Conservation (phyloP, 768 basidiomycete genomes). For the Amanita inopinata region DNA sequence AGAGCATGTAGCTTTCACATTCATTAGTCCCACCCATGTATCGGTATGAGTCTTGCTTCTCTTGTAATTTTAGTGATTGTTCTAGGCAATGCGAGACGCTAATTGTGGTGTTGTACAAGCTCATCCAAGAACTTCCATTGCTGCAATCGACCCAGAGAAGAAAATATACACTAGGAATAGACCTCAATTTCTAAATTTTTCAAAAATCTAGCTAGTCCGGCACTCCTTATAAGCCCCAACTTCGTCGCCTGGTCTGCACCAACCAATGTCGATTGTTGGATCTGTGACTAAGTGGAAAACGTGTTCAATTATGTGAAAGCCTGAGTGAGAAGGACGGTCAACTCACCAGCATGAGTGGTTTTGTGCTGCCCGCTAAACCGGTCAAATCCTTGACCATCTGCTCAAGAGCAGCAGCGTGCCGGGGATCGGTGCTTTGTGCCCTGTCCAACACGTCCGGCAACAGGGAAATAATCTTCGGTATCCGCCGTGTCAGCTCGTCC, state of each 20-base stretch:
- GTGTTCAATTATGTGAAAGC: background rate
- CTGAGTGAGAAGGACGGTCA: background rate
- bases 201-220: slow-evolving; percentile 56
- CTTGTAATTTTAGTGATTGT: too few relatives aligned
- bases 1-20: background rate
- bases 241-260: slow-evolving; percentile 50
- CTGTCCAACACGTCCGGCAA: slow-evolving; percentile 55
- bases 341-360: slow-evolving; percentile 54
- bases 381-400: slow-evolving; percentile 66
- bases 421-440: slow-evolving; percentile 42
- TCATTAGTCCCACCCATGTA: too few relatives aligned
- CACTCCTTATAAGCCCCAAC: slow-evolving; percentile 53
- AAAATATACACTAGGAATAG: slow-evolving; percentile 4
- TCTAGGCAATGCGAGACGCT: too few relatives aligned
- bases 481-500: slow-evolving; percentile 46
- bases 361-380: slow-evolving; percentile 45
- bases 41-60: too few relatives aligned
- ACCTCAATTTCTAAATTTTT: slow-evolving; percentile 33
- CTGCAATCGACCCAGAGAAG: too few relatives aligned
- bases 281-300: slow-evolving; percentile 14
- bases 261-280: slow-evolving; percentile 18
- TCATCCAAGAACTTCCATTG: too few relatives aligned
- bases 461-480: slow-evolving; percentile 56
- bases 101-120: too few relatives aligned
- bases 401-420: slow-evolving; percentile 61